Evolutionary conservation across 768 basidiomycete genomes (phyloP).

Genomic region (Kwoniella bestiolae): DNA sequence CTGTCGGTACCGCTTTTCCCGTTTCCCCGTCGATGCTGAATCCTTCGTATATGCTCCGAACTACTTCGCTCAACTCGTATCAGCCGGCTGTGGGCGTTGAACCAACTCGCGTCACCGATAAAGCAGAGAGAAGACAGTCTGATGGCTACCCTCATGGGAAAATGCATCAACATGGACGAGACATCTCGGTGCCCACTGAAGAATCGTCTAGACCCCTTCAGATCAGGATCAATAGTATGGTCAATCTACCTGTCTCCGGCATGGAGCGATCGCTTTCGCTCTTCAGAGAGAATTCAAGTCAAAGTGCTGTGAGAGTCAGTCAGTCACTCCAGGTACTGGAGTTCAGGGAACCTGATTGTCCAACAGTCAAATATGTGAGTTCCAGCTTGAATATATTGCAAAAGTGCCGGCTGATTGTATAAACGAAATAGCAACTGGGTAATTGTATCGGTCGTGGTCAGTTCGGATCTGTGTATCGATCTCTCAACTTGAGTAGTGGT

Average conservation of each 20-base stretch:
- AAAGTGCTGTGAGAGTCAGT: conserved; percentile 10
- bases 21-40: conserved; percentile 6
- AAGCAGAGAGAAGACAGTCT: conserved; percentile 37
- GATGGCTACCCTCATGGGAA: conserved; percentile 24
- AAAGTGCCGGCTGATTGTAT: background rate
- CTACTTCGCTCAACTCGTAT: conserved; percentile 11
- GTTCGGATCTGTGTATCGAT: conserved; percentile 94
- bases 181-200: conserved; percentile 12
- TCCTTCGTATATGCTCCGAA: conserved; percentile 14
- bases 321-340: conserved; percentile 37
- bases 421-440: conserved; percentile 79
- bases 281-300: conserved; percentile 11
- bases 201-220: conserved; percentile 19
- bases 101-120: background rate
- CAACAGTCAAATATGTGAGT: conserved; percentile 33
- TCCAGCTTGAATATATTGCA: background rate
- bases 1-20: conserved; percentile 22
- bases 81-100: background rate
- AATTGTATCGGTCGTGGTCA: conserved; percentile 97
- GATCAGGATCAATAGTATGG: conserved; percentile 26
- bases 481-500: conserved; percentile 88
- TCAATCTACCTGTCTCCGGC: conserved; percentile 25
- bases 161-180: conserved; percentile 14
- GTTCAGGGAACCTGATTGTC: conserved; percentile 31
- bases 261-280: conserved; percentile 16